Evolutionary conservation across 2,329 filamentous ascomycete species (phyloP), one percentile per base, ranked within the genome.

Genomic region (Cladorrhinum sp.): DNA sequence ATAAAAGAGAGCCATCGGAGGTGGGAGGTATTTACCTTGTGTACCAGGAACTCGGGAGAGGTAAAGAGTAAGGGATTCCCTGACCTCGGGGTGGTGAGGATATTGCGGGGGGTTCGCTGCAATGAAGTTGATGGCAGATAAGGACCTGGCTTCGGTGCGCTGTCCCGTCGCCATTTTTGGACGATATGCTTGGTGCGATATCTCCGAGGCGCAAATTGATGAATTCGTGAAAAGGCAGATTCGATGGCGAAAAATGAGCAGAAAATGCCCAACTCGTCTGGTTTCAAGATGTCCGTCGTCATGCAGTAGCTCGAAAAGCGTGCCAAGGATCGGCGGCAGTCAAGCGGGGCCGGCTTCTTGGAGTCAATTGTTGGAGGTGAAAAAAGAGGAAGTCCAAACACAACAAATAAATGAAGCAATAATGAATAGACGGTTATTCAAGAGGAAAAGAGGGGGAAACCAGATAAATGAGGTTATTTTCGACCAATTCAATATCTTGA

Each of bases 21-120:
- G 14, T 42, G 8, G 7, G 33, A 55, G 55, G 33, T 23, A 73
- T 77, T 66, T 79, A 93, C 92, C 91, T 87, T 87, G 86, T 65
- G 90, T 96, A 21, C 94, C 94, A 1, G 95, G 95, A 0, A 99
- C 94, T 66, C 94, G 82, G 36, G 94, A 92, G 66, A 99, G 96
- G 76, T 99, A 99, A 46, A 99, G 83, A 2, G 88, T 86, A 55
- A 98, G 75, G 3, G 91, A 86, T 55, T 91, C 86, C 64, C 88
- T 84, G 64, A 80, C 84, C 68, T 86, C 85, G 4, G 91, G 89
- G 71, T 91, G 91, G 69, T 89, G 84, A 55, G 92, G 91, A 73
- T 96, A 95, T 68, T 87, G 84, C 52, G 95, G 94, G 48, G 94
- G 95, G 70, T 96, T 92, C 56, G 89, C 84, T 64, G 95, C 94